A percentile compares a stretch with the other conserved stretches of the same genome.
Evolutionary conservation across 371 early-diverging fungal genomes (phyloP).

Genomic region (Apophysomyces variabilis): DNA sequence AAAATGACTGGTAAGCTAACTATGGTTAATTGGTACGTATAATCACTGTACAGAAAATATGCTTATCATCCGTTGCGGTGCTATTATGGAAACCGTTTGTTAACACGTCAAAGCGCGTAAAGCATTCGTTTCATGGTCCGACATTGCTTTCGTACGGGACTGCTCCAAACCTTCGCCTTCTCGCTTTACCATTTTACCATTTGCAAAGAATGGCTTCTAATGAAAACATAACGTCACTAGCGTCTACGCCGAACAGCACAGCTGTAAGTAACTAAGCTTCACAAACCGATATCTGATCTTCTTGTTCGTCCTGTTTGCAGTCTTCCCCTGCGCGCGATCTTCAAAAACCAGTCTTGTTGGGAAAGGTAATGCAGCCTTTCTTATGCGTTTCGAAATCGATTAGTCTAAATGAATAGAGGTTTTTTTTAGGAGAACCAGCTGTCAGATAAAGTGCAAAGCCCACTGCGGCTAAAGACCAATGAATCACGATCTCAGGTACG

Average conservation of each 20-base stretch:
- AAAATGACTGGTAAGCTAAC: too few species aligned
- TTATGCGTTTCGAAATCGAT: neutral
- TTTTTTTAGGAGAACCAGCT: neutral
- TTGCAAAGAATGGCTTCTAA: neutral
- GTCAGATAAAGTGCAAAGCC: neutral
- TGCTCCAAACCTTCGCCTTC: too few species aligned
- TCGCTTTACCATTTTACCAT: too few species aligned
- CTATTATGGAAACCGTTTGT: too few species aligned
- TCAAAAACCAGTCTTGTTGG: conserved; percentile 1
- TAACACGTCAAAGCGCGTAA: too few species aligned
- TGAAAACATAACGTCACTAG: neutral
- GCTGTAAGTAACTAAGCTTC: neutral
- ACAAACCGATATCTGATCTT: neutral
- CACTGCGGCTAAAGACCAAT: neutral
- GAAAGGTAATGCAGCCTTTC: neutral
- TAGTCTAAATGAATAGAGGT: neutral
- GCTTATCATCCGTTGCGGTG: too few species aligned
- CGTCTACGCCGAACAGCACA: conserved; percentile 1
- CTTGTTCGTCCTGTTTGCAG: neutral
- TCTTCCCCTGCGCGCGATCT: conserved; percentile 7
- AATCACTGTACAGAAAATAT: too few species aligned
- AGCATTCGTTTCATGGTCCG: too few species aligned
- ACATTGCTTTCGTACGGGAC: too few species aligned
- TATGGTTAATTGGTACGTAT: too few species aligned
- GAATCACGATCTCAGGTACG: neutral